Base-by-base conservation (phyloP, 257 asterid genomes). In the Paulownia fortunei region DNA sequence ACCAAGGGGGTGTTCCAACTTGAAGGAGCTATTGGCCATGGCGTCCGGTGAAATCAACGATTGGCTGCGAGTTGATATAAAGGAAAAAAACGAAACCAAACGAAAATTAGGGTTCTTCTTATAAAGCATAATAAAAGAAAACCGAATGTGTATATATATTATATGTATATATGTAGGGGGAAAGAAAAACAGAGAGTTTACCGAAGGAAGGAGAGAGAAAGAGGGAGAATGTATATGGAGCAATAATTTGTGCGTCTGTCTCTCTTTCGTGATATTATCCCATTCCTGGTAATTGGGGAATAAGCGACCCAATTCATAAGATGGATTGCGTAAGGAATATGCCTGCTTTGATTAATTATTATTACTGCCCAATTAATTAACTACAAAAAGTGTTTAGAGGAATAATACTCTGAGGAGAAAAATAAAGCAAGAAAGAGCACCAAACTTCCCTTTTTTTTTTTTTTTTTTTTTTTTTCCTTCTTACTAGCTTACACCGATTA, bases 1-100 rank as follows among this genome's bases (percentile, higher is more conserved):
- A 90, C 96, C 96, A 4, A 90, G 93, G 16, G 96, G 96, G 76
- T 90, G 96, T 79, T 90, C 92, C 89, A 87, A 73, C 83, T 88
- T 88, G 85, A 90, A 88, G 80, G 93, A 85, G 84, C 89, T 88
- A 51, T 85, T 87, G 21, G 92, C 89, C 96, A 88, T 90, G 82
- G 80, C 83, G 87, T 69, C 56, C 64, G 56, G 34, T 15, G 58
- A 74, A 79, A 70, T 54, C 59, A 49, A 80, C 36, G 72, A 86
- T 41, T 32, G 42, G 65, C 39, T 47, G 69, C 42, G 56, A 79
- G 44, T 76, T 69, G 81, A 80, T 62, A 72, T 21, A 67, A 27
- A 32, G 15, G 11, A 47, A 44, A 6, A 44, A 6, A 34, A 69
- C 0, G 23, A 58, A 49, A n/a, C n/a, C n/a, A n/a, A n/a, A n/a